phyloP scores from a whole-genome alignment of 2,329 filamentous ascomycete genomes.

The Trichoderma pleuroti region DNA sequence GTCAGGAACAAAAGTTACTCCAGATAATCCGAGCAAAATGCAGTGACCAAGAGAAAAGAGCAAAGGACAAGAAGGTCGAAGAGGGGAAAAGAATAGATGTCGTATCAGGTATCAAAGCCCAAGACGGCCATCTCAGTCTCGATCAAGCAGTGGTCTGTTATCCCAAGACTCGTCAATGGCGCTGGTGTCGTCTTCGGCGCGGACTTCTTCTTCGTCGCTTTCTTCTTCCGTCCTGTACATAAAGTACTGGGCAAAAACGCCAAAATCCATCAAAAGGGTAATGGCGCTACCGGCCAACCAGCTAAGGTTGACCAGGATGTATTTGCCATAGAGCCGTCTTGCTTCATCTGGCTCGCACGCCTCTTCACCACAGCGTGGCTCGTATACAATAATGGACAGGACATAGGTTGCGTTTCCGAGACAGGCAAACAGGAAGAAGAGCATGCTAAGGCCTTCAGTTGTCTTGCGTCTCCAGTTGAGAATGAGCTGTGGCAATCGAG shows the following conservation, averaged over 20 bases:
- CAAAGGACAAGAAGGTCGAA: background rate
- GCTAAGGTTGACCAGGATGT: constrained; percentile 84
- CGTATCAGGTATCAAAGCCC: background rate
- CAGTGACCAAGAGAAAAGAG: background rate
- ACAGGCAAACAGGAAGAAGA: constrained; percentile 96
- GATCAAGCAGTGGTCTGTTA: constrained; percentile 38
- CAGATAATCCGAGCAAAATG: background rate
- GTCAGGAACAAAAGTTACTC: background rate
- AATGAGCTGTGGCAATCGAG: constrained; percentile 82
- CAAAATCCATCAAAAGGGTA: constrained; percentile 78
- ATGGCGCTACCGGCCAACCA: constrained; percentile 90
- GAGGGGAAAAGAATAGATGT: background rate
- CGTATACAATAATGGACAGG: constrained; percentile 85
- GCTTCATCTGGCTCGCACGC: constrained; percentile 65
- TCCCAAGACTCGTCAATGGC: constrained; percentile 35
- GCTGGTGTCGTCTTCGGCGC: constrained; percentile 24
- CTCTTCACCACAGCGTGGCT: constrained; percentile 60
- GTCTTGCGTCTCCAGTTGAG: constrained; percentile 91
- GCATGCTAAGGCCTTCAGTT: constrained; percentile 86
- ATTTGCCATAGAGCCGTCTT: constrained; percentile 64
- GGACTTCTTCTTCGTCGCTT: constrained; percentile 26
- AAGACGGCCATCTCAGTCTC: constrained; percentile 21
- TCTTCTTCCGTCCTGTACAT: constrained; percentile 59
- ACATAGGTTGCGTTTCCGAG: constrained; percentile 94
- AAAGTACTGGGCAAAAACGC: constrained; percentile 90